These are phyloP conservation scores for Cordyceps militaris DNA, from an alignment of 2,329 filamentous ascomycete species.

Conservation along the genomic window DNA sequence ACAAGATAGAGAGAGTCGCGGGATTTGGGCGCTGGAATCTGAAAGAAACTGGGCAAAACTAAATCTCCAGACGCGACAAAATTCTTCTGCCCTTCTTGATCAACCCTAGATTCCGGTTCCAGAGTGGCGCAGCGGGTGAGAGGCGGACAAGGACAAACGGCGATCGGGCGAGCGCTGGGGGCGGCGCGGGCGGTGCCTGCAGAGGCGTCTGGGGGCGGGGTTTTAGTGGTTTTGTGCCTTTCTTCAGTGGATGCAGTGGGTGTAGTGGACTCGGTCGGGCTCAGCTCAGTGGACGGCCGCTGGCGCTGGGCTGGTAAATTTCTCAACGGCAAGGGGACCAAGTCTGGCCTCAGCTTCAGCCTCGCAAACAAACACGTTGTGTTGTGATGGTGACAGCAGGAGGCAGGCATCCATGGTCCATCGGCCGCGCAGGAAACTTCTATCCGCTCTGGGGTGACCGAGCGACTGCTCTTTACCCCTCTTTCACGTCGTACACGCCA, in stretches of 20 bases:
- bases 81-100: not conserved
- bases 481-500: not conserved
- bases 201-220: slow-evolving; percentile 8
- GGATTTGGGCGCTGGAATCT: not conserved
- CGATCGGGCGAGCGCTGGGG: slow-evolving; percentile 2
- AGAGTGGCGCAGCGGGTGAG: not conserved
- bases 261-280: not conserved
- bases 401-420: not conserved
- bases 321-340: not conserved
- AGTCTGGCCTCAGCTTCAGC: slow-evolving; percentile 8
- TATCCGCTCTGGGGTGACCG: not conserved
- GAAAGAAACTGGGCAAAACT: not conserved
- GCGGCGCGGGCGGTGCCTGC: slow-evolving; percentile 5
- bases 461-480: not conserved
- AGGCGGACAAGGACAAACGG: not conserved
- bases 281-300: not conserved
- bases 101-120: not conserved
- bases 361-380: slow-evolving; percentile 5
- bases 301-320: not conserved
- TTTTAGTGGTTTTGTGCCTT: not conserved
- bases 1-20: not conserved
- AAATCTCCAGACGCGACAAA: not conserved
- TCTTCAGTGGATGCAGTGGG: not conserved
- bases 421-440: not conserved
- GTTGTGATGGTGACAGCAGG: not conserved